These are phyloP conservation scores for Silene noctiflora DNA, from an alignment of 179 eudicot species.

Conservation along the genomic window DNA sequence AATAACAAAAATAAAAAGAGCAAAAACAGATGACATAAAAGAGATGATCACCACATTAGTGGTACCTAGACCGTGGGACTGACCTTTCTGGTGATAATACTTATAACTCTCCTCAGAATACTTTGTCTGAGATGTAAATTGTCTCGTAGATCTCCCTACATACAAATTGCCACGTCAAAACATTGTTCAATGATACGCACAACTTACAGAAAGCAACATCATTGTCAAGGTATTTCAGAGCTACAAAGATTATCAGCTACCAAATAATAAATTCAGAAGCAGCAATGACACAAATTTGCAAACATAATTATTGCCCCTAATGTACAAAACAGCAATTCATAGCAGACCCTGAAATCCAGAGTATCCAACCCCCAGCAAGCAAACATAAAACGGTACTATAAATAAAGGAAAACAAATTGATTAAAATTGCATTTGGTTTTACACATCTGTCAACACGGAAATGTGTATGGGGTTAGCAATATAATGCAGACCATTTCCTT, in stretches of 20 bases:
- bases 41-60: not conserved
- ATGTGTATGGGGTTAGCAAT: not conserved
- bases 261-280: constrained; percentile 1
- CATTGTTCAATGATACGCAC: not conserved
- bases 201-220: constrained; percentile 3
- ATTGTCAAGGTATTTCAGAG: not conserved
- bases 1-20: not conserved
- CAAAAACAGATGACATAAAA: not conserved
- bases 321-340: not conserved
- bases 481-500: not conserved
- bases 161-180: constrained; percentile 20
- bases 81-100: constrained; percentile 61
- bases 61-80: constrained; percentile 18
- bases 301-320: constrained; percentile 5
- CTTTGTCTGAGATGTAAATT: constrained; percentile 63
- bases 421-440: not conserved
- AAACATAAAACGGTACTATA: not conserved
- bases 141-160: constrained; percentile 82
- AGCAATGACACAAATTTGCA: constrained; percentile 4
- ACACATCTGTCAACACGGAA: not conserved
- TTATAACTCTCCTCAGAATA: constrained; percentile 64
- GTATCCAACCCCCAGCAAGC: not conserved
- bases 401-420: not conserved
- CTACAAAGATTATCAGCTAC: not conserved
- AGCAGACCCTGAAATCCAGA: constrained; percentile 3